Evolutionary conservation across 108 stramenopile genomes (phyloP).

Genomic region (Aurantiochytrium sp.): DNA sequence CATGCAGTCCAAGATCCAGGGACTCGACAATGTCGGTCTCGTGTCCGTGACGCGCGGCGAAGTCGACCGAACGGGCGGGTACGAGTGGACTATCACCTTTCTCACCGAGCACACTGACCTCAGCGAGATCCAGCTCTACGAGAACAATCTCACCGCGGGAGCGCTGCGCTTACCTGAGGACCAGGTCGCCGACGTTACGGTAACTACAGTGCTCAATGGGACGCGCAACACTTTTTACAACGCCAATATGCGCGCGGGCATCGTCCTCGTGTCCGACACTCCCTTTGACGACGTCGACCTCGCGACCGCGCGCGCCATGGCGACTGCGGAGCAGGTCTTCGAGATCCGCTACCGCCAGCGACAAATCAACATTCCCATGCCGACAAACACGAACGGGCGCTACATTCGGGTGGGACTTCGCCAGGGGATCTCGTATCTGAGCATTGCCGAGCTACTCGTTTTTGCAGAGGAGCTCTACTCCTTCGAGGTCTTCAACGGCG

Average conservation of each 20-base stretch:
- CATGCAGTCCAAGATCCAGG: constrained; percentile 11
- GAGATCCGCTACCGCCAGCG: background rate
- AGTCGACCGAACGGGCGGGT: background rate
- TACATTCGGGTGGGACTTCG: constrained; percentile 1
- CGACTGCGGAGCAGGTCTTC: background rate
- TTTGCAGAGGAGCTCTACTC: background rate
- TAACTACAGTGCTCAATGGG: background rate
- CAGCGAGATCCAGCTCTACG: background rate
- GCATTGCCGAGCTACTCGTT: background rate
- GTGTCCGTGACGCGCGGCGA: background rate
- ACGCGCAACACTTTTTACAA: constrained; percentile 15
- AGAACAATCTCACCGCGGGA: background rate
- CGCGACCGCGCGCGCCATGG: background rate
- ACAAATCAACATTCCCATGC: constrained; percentile 19
- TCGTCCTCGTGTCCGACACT: background rate
- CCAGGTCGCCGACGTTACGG: background rate
- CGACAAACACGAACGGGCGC: background rate
- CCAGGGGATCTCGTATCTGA: background rate
- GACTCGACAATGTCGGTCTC: background rate
- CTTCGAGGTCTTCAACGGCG: background rate
- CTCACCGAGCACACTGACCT: constrained; percentile 16
- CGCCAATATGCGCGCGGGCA: background rate
- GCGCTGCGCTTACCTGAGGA: background rate
- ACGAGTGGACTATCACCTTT: constrained; percentile 27
- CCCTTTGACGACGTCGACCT: background rate